Conservation (phyloP, 768 basidiomycete species). For the Leccinum barrowsii region DNA sequence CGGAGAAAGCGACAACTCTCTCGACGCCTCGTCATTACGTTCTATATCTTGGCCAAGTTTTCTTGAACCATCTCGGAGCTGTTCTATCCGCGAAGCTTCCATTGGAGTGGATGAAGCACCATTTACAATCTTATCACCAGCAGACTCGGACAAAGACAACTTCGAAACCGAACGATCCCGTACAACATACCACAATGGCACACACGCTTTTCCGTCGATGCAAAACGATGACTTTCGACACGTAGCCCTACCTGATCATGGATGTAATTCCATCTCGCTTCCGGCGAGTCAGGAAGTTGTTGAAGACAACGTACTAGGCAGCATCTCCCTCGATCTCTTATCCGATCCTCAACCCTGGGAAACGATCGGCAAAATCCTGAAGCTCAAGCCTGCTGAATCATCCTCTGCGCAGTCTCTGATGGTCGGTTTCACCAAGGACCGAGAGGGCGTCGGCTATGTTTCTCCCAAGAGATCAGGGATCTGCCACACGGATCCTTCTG, state of each 20-base stretch:
- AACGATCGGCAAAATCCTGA: conserved; percentile 27
- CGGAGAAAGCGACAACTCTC: background rate
- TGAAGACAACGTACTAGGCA: background rate
- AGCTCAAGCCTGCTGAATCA: conserved; percentile 9
- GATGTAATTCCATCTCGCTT: background rate
- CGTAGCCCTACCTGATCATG: background rate
- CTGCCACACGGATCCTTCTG: background rate
- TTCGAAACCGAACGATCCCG: background rate
- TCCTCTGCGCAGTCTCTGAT: background rate
- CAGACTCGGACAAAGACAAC: background rate
- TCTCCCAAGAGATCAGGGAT: background rate
- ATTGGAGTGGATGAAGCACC: background rate
- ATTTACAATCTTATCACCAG: background rate
- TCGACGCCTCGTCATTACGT: background rate
- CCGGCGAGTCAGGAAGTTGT: background rate
- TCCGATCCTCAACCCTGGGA: conserved; percentile 32
- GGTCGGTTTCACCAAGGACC: conserved; percentile 19
- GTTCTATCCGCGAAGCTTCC: background rate
- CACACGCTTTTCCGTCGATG: background rate
- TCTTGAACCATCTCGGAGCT: background rate
- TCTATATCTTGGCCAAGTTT: background rate
- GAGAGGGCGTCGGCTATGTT: conserved; percentile 28
- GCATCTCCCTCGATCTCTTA: conserved; percentile 23
- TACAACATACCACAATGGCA: background rate
- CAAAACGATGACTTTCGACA: background rate